Conservation (phyloP, 2,329 filamentous ascomycete genomes). For the Monosporascus sp. region DNA sequence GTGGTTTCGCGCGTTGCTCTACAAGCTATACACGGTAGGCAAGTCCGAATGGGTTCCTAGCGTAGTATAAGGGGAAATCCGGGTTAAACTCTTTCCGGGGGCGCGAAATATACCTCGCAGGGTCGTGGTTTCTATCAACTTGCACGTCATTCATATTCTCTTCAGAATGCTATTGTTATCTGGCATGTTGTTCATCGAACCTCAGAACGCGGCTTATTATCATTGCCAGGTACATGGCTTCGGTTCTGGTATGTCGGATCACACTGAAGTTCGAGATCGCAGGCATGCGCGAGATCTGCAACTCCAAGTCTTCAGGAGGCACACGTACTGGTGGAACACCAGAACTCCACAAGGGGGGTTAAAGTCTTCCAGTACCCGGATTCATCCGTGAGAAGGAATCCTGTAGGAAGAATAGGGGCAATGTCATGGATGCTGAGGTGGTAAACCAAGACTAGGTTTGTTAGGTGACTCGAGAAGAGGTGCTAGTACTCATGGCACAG, state of each 20-base stretch:
- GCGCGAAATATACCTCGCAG: conserved; percentile 2
- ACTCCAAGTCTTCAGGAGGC: neutral
- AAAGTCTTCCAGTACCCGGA: too few species aligned
- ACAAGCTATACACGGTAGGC: conserved; percentile 1
- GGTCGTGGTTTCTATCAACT: conserved; percentile 18
- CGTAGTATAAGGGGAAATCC: conserved; percentile 5
- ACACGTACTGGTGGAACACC: too few species aligned
- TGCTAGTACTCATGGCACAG: too few species aligned
- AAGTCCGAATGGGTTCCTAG: conserved; percentile 6
- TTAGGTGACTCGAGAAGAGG: too few species aligned
- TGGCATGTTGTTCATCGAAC: conserved; percentile 19
- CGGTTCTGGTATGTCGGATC: conserved; percentile 18
- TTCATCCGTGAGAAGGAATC: too few species aligned
- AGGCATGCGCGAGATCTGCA: conserved; percentile 10
- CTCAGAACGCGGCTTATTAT: conserved; percentile 17
- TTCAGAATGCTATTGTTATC: conserved; percentile 23
- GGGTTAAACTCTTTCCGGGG: conserved; percentile 5
- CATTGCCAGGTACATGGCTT: conserved; percentile 18
- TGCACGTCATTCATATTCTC: conserved; percentile 19
- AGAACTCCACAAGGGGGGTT: too few species aligned
- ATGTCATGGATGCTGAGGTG: too few species aligned
- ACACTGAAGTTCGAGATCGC: conserved; percentile 23
- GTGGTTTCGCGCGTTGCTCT: conserved; percentile 5
- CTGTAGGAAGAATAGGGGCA: too few species aligned
- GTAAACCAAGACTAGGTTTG: too few species aligned